Evolutionary conservation across 1,284 basidiomycete genomes (phyloP), one percentile per base, ranked within the genome.

Genomic region (Rhizopogon hawkerae): DNA sequence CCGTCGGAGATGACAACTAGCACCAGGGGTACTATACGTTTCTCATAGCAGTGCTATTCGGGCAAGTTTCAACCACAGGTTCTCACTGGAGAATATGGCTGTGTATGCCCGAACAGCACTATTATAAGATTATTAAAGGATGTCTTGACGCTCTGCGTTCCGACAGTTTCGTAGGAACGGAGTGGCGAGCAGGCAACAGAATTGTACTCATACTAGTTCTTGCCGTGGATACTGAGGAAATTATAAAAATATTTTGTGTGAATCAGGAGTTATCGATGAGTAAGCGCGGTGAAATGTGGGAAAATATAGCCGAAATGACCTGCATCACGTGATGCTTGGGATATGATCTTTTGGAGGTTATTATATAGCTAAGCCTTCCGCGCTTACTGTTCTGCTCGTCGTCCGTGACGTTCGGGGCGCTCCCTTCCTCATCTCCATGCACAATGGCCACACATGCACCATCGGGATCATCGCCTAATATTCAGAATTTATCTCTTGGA

Each of bases 401-500:
- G 56, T 58, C 33, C 29, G 54, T 41, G 26, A 47, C 44, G 26
- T 46, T 24, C 44, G 46, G 41, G 44, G 46, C 26, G 48, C 38
- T 37, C 18, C 33, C 46, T 41, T 44, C 52, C 16, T 14, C 48
- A 39, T 44, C 48, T 53, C 46, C 55, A 66, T 65, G 60, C 62
- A 46, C 49, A 57, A 67, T 66, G 66, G 54, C 46, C 46, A 67
- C 45, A 21, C 49, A 54, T 46, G 49, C 57, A 39, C 51, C 53
- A 24, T 42, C 54, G 35, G 49, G 49, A 29, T 56, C 51, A 8
- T 51, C 56, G 11, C 54, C 54, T 14, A 59, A 59, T 24, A 58
- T 69, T 54, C 66, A 65, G 9, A 65, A 56, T 54, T 56, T 70
- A 10, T 64, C 61, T 43, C 48, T 69, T 8, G 62, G 61, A n/a